Conservation (phyloP, 768 basidiomycete species). For the Tephrocybe sp. region DNA sequence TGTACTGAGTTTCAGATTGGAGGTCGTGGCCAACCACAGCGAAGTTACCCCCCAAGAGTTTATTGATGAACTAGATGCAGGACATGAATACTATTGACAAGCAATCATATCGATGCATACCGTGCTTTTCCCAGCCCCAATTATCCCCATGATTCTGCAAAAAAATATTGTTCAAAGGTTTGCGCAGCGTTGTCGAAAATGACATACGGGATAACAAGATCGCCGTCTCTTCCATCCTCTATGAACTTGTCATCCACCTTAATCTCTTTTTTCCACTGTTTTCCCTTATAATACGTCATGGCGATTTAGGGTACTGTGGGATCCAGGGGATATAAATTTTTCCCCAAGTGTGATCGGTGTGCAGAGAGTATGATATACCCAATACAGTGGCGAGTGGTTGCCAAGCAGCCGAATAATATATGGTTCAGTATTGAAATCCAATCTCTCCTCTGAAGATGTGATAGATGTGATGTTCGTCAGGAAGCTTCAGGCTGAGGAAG, state of each 20-base stretch:
- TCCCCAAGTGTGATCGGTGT: no score
- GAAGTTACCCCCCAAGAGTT: neutral
- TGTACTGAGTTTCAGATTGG: slow-evolving; percentile 4
- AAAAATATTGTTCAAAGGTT: neutral
- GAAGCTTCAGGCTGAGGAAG: no score
- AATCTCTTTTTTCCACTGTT: slow-evolving; percentile 6
- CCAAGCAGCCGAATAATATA: no score
- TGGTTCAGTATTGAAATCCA: no score
- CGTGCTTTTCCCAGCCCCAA: slow-evolving; percentile 9
- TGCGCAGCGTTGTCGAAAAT: no score
- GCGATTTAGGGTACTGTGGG: no score
- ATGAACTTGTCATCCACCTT: slow-evolving; percentile 1
- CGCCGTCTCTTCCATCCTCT: slow-evolving; percentile 4
- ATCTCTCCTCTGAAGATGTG: no score
- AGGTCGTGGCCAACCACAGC: slow-evolving; percentile 6
- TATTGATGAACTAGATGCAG: slow-evolving; percentile 5
- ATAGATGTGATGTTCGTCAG: no score
- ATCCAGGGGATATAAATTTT: no score
- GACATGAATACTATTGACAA: neutral
- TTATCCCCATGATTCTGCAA: slow-evolving; percentile 6
- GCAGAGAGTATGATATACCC: no score
- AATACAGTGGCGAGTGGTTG: no score
- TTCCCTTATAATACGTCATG: no score
- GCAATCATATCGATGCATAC: neutral
- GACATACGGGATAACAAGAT: slow-evolving; percentile 7